Evolutionary conservation across 306 rosid genomes (phyloP).

Genomic region (Vicia villosa): DNA sequence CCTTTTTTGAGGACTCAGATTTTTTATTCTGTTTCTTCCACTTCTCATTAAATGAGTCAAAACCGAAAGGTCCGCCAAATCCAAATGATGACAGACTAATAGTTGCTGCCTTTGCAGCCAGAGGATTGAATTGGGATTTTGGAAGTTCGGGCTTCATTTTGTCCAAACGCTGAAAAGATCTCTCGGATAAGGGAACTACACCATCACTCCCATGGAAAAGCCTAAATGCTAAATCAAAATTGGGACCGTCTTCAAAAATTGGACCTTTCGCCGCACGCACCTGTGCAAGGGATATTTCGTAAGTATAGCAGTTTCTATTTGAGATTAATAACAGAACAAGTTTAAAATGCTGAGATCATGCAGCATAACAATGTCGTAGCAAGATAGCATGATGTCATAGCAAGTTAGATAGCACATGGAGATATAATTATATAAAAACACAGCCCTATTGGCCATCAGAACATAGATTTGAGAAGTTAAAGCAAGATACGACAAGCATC

Average conservation of each 20-base stretch:
- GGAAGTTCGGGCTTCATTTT: slow-evolving; percentile 51
- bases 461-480: slow-evolving; percentile 4
- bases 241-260: slow-evolving; percentile 97
- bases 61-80: slow-evolving; percentile 82
- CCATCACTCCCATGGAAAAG: slow-evolving; percentile 97
- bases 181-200: slow-evolving; percentile 83
- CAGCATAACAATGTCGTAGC: slow-evolving; percentile 3
- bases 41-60: slow-evolving; percentile 78
- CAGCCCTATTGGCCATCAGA: not conserved
- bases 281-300: slow-evolving; percentile 46
- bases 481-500: slow-evolving; percentile 13
- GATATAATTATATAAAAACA: not conserved
- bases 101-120: slow-evolving; percentile 98
- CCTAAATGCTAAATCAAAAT: slow-evolving; percentile 91
- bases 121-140: slow-evolving; percentile 77
- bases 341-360: not conserved
- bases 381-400: not conserved
- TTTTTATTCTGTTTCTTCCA: slow-evolving; percentile 79
- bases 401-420: not conserved
- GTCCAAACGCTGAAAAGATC: slow-evolving; percentile 57
- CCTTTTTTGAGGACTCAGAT: slow-evolving; percentile 69
- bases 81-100: slow-evolving; percentile 97
- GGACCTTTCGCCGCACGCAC: slow-evolving; percentile 86
- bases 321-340: slow-evolving; percentile 17
- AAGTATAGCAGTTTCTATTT: slow-evolving; percentile 27